These are phyloP conservation scores for Leucosporidium creatinivorum DNA, from an alignment of 768 basidiomycete genomes.

Conservation along the genomic window DNA sequence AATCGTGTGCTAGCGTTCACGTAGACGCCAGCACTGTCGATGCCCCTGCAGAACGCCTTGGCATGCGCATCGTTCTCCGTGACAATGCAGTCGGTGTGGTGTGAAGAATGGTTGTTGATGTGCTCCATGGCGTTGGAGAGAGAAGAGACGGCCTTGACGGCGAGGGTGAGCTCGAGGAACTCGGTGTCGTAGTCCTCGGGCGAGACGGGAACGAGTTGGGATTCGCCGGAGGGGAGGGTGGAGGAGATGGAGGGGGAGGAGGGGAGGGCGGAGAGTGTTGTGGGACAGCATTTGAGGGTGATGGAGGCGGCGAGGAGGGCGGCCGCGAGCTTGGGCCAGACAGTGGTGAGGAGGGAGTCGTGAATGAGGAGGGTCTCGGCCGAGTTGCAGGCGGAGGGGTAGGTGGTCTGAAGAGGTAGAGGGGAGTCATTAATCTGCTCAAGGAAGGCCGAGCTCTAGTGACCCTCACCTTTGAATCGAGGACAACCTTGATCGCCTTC, in stretches of 20 bases:
- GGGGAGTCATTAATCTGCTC: not conserved
- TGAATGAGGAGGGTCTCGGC: conserved; percentile 85
- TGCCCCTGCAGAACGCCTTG: conserved; percentile 70
- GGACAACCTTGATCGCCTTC: conserved; percentile 71
- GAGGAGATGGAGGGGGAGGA: conserved; percentile 32
- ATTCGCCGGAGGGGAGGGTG: conserved; percentile 23
- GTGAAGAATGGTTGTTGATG: conserved; percentile 88
- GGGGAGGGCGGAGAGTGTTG: conserved; percentile 56
- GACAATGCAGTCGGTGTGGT: conserved; percentile 90
- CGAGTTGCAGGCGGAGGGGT: conserved; percentile 93
- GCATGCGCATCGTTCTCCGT: conserved; percentile 61
- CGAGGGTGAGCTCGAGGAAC: conserved; percentile 75
- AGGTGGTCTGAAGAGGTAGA: conserved; percentile 58
- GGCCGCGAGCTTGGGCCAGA: conserved; percentile 74
- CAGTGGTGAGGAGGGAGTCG: conserved; percentile 56
- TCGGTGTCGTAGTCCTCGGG: conserved; percentile 72
- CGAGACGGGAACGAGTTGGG: conserved; percentile 51
- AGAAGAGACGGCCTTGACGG: conserved; percentile 67
- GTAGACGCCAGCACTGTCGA: conserved; percentile 87
- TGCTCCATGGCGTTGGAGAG: conserved; percentile 68
- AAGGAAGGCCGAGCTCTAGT: not conserved
- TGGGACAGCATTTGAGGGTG: conserved; percentile 67
- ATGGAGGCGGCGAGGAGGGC: conserved; percentile 64
- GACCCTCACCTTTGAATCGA: conserved; percentile 77
- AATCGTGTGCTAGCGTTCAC: conserved; percentile 94